Conservation (phyloP, 371 early-diverging fungal species). For the Syncephalastrum racemosum region DNA sequence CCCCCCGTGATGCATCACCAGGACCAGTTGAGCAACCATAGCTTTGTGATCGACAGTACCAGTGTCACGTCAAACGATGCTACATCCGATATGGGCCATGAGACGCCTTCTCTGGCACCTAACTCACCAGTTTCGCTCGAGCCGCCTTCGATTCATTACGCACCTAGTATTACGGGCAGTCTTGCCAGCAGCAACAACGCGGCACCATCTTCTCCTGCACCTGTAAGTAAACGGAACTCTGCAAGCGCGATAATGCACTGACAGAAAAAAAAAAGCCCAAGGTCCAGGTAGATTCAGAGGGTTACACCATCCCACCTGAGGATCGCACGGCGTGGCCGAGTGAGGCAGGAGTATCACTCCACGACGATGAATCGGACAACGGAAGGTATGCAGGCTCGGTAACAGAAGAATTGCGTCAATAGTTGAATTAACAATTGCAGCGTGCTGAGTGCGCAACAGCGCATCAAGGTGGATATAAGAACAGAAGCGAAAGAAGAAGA, state of each 20-base stretch:
- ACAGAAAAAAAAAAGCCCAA: conserved; percentile 11
- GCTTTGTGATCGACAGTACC: conserved; percentile 11
- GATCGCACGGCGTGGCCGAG: conserved; percentile 51
- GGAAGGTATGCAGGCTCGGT: conserved; percentile 16
- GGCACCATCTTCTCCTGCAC: conserved; percentile 11
- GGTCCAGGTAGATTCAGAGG: conserved; percentile 42
- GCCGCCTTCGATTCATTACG: conserved; percentile 22
- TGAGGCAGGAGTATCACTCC: conserved; percentile 2
- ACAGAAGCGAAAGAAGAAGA: conserved; percentile 36
- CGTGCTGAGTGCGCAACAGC: conserved; percentile 19
- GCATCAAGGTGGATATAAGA: conserved; percentile 35
- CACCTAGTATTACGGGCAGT: conserved; percentile 37
- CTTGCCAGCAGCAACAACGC: conserved; percentile 12
- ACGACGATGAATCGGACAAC: conserved; percentile 22
- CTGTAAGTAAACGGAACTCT: conserved; percentile 9
- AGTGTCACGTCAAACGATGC: conserved; percentile 10
- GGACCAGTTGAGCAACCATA: conserved; percentile 14
- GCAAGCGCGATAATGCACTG: background rate
- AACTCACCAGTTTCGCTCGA: conserved; percentile 19
- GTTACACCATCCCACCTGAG: conserved; percentile 53
- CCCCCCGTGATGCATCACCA: conserved; percentile 14
- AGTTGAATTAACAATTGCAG: conserved; percentile 6
- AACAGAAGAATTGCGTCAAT: background rate
- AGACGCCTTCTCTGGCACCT: conserved; percentile 13
- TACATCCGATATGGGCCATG: conserved; percentile 11